Evolutionary conservation across 805 yeast species (phyloP), one percentile per base, ranked within the genome.

Genomic region (Kazachstania viticola): DNA sequence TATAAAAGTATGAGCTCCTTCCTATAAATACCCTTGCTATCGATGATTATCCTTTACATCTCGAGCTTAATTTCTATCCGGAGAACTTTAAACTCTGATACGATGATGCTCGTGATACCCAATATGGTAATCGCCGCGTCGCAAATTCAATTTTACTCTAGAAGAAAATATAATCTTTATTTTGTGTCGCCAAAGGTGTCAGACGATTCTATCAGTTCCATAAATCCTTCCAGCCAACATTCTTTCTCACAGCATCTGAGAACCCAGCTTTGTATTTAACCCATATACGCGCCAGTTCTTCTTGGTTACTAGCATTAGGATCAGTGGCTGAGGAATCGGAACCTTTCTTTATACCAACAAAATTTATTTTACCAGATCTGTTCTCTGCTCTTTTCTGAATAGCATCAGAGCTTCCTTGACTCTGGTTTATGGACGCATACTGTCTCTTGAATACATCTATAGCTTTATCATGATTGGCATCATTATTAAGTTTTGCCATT

Each of bases 181-280:
- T n/a, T n/a, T n/a, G n/a, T n/a, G n/a, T n/a, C n/a, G n/a, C n/a
- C n/a, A n/a, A n/a, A n/a, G n/a, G n/a, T n/a, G n/a, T n/a, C n/a
- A n/a, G n/a, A n/a, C n/a, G n/a, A n/a, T n/a, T n/a, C n/a, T n/a
- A n/a, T n/a, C n/a, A n/a, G n/a, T n/a, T n/a, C 59, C 59, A 81
- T 16, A 85, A 54, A 33, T 71, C 77, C 6, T 60, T 52, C 95
- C 95, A 87, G 14, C 76, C 71, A 16, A 85, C 73, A 33, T 77
- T 80, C 46, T 82, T 83, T 21, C 93, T 60, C 2, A 85, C 96
- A 0, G 96, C 96, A 53, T 83, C 79, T 4, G 94, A 80, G 48
- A 79, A 85, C 1, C 96, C 96, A 56, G 85, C 95, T 40, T 79
- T 80, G 49, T 77, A 84, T 48, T 79, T 83, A n/a, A 85, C 81